Conservation (phyloP, 352 stramenopile genomes). For the Blastocystis sp. region DNA sequence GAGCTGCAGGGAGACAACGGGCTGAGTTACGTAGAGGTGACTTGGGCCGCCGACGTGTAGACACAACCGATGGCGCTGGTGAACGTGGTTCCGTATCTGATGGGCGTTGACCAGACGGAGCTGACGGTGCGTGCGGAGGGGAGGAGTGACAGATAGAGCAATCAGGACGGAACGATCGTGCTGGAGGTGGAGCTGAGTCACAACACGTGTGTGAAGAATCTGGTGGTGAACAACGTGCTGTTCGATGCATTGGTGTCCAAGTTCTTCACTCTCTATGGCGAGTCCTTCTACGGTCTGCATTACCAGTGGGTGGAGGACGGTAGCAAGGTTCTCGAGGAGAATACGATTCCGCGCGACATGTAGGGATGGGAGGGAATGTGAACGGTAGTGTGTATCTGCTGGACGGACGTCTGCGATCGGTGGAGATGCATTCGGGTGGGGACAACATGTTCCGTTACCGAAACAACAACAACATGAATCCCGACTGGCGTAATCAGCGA, state of each 20-base stretch:
- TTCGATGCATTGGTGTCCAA: background rate
- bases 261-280: constrained; percentile 21
- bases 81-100: constrained; percentile 21
- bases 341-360: background rate
- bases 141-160: background rate
- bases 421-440: background rate
- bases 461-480: constrained; percentile 32
- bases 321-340: background rate
- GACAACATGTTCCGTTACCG: background rate
- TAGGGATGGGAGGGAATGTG: background rate
- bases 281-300: constrained; percentile 35
- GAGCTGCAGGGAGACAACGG: background rate
- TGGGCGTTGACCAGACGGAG: background rate
- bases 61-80: background rate
- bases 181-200: constrained; percentile 7
- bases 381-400: background rate
- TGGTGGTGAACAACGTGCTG: background rate
- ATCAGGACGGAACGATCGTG: constrained; percentile 1
- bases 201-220: constrained; percentile 41
- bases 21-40: background rate
- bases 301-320: constrained; percentile 22
- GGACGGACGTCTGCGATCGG: constrained; percentile 17
- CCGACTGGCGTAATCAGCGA: constrained; percentile 38
- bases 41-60: background rate
- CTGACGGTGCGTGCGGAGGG: background rate